Evolutionary conservation across 306 rosid species (phyloP).

Genomic region (Prunus mongolica): DNA sequence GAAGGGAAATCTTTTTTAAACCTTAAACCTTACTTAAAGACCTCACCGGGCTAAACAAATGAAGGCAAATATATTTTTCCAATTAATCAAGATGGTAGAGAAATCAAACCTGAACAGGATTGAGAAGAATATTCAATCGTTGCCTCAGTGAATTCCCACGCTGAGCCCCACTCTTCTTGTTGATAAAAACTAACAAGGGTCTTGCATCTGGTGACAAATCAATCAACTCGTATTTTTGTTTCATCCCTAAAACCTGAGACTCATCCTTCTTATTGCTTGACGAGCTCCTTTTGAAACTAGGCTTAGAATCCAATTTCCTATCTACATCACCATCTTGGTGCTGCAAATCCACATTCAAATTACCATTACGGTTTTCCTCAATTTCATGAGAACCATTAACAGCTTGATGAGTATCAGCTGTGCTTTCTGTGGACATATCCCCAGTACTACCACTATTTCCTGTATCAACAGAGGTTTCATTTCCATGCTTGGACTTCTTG

Average conservation of each 20-base stretch:
- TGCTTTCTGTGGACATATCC: conserved; percentile 71
- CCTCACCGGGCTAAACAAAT: too few species aligned
- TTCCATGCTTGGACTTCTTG: conserved; percentile 76
- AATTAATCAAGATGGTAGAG: conserved; percentile 14
- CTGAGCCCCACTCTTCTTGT: conserved; percentile 99
- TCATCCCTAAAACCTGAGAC: conserved; percentile 48
- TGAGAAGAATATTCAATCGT: conserved; percentile 81
- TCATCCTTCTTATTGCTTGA: conserved; percentile 70
- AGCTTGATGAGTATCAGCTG: conserved; percentile 49
- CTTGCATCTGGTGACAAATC: conserved; percentile 89
- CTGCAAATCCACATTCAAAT: conserved; percentile 40
- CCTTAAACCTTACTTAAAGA: too few species aligned
- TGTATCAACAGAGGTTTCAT: conserved; percentile 47
- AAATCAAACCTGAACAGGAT: conserved; percentile 83
- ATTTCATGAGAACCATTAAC: conserved; percentile 55
- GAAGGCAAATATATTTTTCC: not conserved
- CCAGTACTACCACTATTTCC: conserved; percentile 57
- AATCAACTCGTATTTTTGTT: conserved; percentile 67
- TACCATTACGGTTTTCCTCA: conserved; percentile 53
- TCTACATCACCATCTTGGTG: conserved; percentile 59
- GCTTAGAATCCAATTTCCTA: conserved; percentile 49
- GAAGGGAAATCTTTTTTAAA: not conserved
- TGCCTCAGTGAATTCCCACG: conserved; percentile 86
- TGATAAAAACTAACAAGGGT: conserved; percentile 84
- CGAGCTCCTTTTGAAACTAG: conserved; percentile 43